Base-by-base conservation (phyloP, 306 rosid genomes). In the Vigna radiata region DNA sequence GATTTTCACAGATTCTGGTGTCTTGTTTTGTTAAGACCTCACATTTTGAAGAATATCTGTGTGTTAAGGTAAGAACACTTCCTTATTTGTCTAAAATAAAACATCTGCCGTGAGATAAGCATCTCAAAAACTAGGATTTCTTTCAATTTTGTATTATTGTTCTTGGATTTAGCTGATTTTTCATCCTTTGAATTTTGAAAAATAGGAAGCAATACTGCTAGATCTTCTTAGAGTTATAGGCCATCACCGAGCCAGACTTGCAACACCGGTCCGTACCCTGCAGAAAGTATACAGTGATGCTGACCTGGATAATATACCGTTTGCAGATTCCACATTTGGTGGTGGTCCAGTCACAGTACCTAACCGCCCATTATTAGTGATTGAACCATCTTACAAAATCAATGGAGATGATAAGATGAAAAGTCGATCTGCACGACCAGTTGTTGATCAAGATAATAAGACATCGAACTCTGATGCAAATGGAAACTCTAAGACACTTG, bases 1-100 rank as follows among this genome's bases (percentile, higher is more conserved):
- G 50, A 55, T 56, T 78, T 47, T 78, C 77, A 49, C 91, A 95
- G 98, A 89, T 94, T 68, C 82, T 94, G 85, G 74, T 94, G 79
- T 91, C 98, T 41, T 94, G 98, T 83, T 94, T 95, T 58, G 97
- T 95, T 78, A 92, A 91, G 91, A 91, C 98, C 71, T 91, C 98
- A 12, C 98, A 89, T 87, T 77, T 73, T 69, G 97, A 91, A 87
- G 98, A 91, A 83, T 94, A 94, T 85, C 87, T 91, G 18, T 83
- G 97, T 66, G 97, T 94, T 36, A 94, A 90, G 97, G 98, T 92
- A 88, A 85, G 87, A 56, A 23, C 27, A 59, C 54, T 65, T 83
- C 64, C 72, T 60, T 70, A 61, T 56, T 29, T 6, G 36, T 46
- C 46, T 31, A 44, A 49, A 75, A 52, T 21, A 52, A 43, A 75